phyloP scores from a whole-genome alignment of 768 basidiomycete genomes.

The Coprinellus micaceus region DNA sequence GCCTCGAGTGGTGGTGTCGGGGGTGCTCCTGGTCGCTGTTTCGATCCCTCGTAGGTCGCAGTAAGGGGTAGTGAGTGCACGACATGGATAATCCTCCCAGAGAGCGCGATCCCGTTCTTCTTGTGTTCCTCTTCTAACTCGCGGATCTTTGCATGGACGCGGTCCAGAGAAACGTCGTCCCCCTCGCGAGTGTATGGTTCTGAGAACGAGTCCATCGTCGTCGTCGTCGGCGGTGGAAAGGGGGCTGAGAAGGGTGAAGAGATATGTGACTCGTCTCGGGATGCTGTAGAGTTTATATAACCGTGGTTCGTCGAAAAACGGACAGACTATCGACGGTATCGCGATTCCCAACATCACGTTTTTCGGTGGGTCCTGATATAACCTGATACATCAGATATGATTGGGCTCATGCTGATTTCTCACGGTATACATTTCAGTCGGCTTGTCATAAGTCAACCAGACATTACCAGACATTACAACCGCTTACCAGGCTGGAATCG shows the following conservation, averaged over 20 bases:
- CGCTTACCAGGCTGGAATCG: too few species aligned
- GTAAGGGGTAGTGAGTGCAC: slow-evolving; percentile 85
- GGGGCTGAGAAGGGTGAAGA: background rate
- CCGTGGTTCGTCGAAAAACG: background rate
- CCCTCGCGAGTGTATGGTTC: slow-evolving; percentile 65
- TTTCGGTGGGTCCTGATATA: too few species aligned
- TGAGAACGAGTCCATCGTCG: slow-evolving; percentile 65
- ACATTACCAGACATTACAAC: too few species aligned
- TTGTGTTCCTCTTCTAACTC: slow-evolving; percentile 70
- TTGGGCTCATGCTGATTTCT: too few species aligned
- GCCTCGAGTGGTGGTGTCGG: slow-evolving; percentile 58
- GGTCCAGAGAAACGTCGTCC: slow-evolving; percentile 64
- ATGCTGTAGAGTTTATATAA: slow-evolving; percentile 9
- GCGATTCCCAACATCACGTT: too few species aligned
- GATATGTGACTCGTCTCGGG: background rate
- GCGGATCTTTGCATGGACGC: slow-evolving; percentile 70
- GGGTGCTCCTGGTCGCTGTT: slow-evolving; percentile 67
- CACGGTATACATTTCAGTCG: too few species aligned
- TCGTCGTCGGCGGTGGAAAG: background rate
- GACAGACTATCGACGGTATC: slow-evolving; percentile 6
- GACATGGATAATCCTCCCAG: slow-evolving; percentile 88
- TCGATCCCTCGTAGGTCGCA: slow-evolving; percentile 50
- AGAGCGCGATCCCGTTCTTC: slow-evolving; percentile 67
- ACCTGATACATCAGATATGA: too few species aligned
- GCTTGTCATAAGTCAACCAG: too few species aligned